A percentile compares a stretch with the other conserved stretches of the same genome.
These are phyloP conservation scores for Kwoniella newhampshirensis DNA, from an alignment of 768 basidiomycete genomes.

Conservation along the genomic window DNA sequence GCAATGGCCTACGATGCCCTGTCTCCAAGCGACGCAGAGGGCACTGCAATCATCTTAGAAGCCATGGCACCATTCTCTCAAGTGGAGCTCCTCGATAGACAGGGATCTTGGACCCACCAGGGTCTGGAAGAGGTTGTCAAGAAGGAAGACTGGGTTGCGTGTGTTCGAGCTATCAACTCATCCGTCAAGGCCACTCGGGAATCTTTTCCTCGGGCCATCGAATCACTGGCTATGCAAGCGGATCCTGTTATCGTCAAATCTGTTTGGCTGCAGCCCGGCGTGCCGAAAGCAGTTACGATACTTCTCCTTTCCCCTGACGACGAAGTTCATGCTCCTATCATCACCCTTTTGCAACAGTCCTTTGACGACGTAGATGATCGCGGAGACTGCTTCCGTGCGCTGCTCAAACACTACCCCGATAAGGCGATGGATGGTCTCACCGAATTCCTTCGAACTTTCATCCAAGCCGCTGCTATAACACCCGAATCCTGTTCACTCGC, in stretches of 20 bases:
- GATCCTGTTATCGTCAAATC: conserved; percentile 58
- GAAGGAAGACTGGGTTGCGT: conserved; percentile 47
- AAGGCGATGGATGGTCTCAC: conserved; percentile 70
- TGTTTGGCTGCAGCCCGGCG: conserved; percentile 61
- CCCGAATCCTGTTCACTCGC: conserved; percentile 89
- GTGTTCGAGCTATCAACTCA: conserved; percentile 64
- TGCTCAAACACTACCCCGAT: conserved; percentile 68
- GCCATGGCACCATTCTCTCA: conserved; percentile 65
- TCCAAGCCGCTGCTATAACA: conserved; percentile 61
- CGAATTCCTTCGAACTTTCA: conserved; percentile 68
- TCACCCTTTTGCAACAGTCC: conserved; percentile 76
- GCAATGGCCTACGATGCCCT: conserved; percentile 63
- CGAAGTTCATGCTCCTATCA: conserved; percentile 70
- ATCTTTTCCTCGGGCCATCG: conserved; percentile 65
- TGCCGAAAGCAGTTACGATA: conserved; percentile 63
- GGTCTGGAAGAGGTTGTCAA: conserved; percentile 36
- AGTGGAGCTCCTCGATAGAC: conserved; percentile 61
- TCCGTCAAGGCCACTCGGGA: conserved; percentile 62
- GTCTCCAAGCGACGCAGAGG: conserved; percentile 62
- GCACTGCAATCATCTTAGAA: conserved; percentile 62
- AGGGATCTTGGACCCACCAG: conserved; percentile 45
- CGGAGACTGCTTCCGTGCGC: conserved; percentile 76
- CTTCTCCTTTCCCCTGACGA: conserved; percentile 81
- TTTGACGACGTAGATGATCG: conserved; percentile 83
- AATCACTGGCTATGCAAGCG: conserved; percentile 66